A percentile compares a stretch with the other conserved stretches of the same genome.
phyloP scores from a whole-genome alignment of 139 green algal genomes.

The Chlorella sp. region DNA sequence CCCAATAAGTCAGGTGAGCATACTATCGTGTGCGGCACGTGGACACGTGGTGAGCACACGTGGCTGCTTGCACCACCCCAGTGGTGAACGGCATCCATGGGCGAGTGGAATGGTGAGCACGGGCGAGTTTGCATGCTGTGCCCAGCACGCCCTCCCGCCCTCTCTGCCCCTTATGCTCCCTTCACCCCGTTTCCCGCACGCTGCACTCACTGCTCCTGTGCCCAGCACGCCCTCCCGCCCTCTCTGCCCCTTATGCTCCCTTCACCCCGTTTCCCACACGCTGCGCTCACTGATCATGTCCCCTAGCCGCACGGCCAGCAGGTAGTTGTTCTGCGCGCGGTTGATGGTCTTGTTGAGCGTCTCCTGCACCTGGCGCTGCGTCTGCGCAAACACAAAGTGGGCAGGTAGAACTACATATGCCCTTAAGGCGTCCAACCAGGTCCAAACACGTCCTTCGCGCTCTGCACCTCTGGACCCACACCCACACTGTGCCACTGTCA shows the following conservation, averaged over 20 bases:
- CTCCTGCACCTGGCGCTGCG: neutral
- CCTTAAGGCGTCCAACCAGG: neutral
- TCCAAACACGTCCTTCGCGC: neutral
- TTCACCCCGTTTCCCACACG: neutral
- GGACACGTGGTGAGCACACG: no score
- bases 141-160: neutral
- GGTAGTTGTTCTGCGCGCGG: neutral
- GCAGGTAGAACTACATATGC: neutral
- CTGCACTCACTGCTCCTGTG: neutral
- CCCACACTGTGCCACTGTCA: neutral
- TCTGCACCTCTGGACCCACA: neutral
- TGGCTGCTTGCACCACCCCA: no score
- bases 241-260: neutral
- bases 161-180: neutral
- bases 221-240: neutral
- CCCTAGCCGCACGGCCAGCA: neutral
- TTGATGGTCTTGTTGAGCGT: neutral
- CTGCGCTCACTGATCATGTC: neutral
- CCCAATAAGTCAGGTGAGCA: no score
- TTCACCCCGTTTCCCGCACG: neutral
- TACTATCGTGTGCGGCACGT: no score
- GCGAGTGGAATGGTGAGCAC: no score
- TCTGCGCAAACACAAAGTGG: neutral
- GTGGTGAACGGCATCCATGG: no score
- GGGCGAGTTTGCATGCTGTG: no score